Conservation (phyloP, 805 yeast genomes). For the Clavispora vitiphila region DNA sequence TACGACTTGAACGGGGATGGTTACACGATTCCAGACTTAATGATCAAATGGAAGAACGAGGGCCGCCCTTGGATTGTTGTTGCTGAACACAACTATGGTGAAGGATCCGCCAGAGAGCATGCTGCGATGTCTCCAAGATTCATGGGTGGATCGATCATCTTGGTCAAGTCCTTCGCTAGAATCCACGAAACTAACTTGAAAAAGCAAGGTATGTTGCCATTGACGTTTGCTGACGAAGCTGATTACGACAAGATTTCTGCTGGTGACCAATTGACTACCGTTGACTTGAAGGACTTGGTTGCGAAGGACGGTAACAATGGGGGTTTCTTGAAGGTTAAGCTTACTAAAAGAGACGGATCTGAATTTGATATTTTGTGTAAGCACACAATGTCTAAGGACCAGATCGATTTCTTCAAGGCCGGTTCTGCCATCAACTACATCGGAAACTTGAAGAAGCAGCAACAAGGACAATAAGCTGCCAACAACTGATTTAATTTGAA, state of each 20-base stretch:
- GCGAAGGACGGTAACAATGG: conserved; percentile 84
- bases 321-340: conserved; percentile 65
- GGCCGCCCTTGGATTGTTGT: conserved; percentile 86
- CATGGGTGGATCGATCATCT: conserved; percentile 82
- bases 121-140: conserved; percentile 96
- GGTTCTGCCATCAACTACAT: conserved; percentile 96
- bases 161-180: conserved; percentile 95
- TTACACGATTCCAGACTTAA: conserved; percentile 87
- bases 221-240: conserved; percentile 82
- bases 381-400: conserved; percentile 97
- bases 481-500: background rate
- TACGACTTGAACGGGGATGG: conserved; percentile 78
- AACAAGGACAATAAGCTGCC: background rate
- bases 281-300: conserved; percentile 46
- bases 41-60: conserved; percentile 92
- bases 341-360: conserved; percentile 72
- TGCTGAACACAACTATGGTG: conserved; percentile 98
- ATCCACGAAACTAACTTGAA: conserved; percentile 97
- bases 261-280: conserved; percentile 48
- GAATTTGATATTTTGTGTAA: conserved; percentile 64
- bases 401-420: conserved; percentile 91
- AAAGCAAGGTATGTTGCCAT: conserved; percentile 96
- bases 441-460: conserved; percentile 45
- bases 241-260: conserved; percentile 80
- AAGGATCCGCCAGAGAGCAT: conserved; percentile 98